phyloP scores from a whole-genome alignment of 2,329 filamentous ascomycete species.

The Neofusicoccum cordaticola region DNA sequence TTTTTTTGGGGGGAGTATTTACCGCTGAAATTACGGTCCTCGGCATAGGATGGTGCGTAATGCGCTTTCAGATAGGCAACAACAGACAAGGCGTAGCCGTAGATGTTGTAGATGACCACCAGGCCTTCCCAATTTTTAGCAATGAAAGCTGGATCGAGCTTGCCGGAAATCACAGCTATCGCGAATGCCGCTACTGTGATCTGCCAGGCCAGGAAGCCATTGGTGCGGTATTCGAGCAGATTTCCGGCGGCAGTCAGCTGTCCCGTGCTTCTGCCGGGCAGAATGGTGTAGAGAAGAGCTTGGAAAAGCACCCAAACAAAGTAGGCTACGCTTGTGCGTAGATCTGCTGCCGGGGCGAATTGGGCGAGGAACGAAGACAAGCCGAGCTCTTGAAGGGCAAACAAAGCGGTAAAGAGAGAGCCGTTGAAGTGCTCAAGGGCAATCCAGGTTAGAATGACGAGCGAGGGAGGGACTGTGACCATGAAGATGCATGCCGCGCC shows the following conservation, averaged over 20 bases:
- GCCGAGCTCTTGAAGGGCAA: conserved; percentile 10
- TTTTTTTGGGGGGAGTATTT: not conserved
- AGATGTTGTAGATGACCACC: conserved; percentile 13
- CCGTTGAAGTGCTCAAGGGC: conserved; percentile 16
- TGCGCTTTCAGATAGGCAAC: conserved; percentile 16
- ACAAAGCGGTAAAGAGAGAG: not conserved
- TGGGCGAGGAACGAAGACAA: not conserved
- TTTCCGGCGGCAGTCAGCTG: conserved; percentile 16
- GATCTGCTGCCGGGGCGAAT: conserved; percentile 6
- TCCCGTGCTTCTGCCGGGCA: conserved; percentile 12
- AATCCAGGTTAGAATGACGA: conserved; percentile 16
- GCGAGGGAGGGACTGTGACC: conserved; percentile 12
- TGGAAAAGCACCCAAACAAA: conserved; percentile 16
- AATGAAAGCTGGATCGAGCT: conserved; percentile 8
- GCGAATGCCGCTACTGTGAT: conserved; percentile 1
- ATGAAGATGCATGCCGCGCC: conserved; percentile 15
- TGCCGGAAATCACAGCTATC: not conserved
- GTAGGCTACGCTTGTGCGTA: conserved; percentile 6
- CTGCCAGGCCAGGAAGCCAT: conserved; percentile 12
- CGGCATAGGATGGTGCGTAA: conserved; percentile 13
- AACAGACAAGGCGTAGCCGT: conserved; percentile 7
- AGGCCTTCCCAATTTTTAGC: conserved; percentile 15
- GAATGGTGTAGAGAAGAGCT: conserved; percentile 13
- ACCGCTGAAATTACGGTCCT: conserved; percentile 17
- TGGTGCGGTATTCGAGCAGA: conserved; percentile 17